Conservation (phyloP, 192 early-diverging fungal genomes). For the Backusella psychrophila region DNA sequence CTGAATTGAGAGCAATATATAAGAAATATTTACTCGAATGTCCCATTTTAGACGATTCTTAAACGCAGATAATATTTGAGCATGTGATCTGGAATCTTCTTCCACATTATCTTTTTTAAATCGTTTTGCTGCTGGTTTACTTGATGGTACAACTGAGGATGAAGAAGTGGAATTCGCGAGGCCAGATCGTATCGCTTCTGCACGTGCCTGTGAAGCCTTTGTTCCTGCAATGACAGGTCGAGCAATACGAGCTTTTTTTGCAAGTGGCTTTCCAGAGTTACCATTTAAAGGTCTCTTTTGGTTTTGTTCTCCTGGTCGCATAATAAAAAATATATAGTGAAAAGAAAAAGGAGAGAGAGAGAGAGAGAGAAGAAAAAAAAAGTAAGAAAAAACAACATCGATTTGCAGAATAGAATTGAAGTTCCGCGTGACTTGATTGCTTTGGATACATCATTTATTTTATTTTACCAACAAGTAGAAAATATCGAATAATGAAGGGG, state of each 20-base stretch:
- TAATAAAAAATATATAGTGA: neutral
- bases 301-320: neutral
- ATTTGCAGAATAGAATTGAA: neutral
- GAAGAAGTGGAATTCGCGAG: neutral
- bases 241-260: neutral
- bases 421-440: neutral
- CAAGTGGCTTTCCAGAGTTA: neutral
- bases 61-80: neutral
- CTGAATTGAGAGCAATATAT: neutral
- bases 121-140: neutral
- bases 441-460: too few species aligned
- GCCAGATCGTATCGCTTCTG: neutral
- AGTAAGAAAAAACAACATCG: neutral
- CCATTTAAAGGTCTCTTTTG: neutral
- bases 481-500: too few species aligned
- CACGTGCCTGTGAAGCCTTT: constrained; percentile 15
- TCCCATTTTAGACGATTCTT: constrained; percentile 6
- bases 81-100: neutral
- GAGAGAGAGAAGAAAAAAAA: neutral
- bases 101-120: neutral
- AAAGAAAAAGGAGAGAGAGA: neutral
- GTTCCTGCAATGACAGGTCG: neutral
- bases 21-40: neutral
- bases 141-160: neutral
- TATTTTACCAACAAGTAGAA: too few species aligned